Evolutionary conservation across 306 rosid species (phyloP), one percentile per base, ranked within the genome.

Genomic region (Castanea crenata): DNA sequence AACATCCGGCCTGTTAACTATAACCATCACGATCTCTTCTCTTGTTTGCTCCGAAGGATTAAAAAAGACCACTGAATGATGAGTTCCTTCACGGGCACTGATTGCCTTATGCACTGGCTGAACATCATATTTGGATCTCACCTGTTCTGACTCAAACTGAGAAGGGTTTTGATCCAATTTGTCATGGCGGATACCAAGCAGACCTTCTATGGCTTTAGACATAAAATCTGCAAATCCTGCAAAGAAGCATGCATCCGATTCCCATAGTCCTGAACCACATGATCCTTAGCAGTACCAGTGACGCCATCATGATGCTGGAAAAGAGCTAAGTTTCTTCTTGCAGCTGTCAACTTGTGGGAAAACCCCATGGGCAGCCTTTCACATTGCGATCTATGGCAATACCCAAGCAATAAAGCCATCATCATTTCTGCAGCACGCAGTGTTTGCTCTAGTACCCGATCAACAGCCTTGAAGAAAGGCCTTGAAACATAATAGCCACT

Each of bases 301-400:
- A 95, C 99, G 51, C 99, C 99, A 73, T 95, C 99, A 79, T 95
- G 99, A 85, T 95, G 99, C 92, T 95, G 99, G 83, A 95, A 95
- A 82, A 95, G 99, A 74, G 99, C 99, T 64, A 95, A 86, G 78
- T 95, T 95, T 83, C 99, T 93, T 86, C 99, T 91, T 20, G 98
- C 99, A 79, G 99, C 99, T 7, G 97, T 90, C 90, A 95, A 82
- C 89, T 95, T 95, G 83, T 85, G 87, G 34, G 97, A 92, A 86
- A 95, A 95, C 59, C 93, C 96, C 46, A 78, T 18, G 1, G 94
- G 86, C 27, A 95, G 86, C 86, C 90, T 95, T 83, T 95, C 99
- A 64, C 99, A 95, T 76, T 93, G 93, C 64, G 92, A 38, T 81
- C 92, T 89, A 81, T 83, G 92, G 83, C 99, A 95, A 80, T 76